phyloP scores from a whole-genome alignment of 2,329 filamentous ascomycete species.

The Cadophora sp. region DNA sequence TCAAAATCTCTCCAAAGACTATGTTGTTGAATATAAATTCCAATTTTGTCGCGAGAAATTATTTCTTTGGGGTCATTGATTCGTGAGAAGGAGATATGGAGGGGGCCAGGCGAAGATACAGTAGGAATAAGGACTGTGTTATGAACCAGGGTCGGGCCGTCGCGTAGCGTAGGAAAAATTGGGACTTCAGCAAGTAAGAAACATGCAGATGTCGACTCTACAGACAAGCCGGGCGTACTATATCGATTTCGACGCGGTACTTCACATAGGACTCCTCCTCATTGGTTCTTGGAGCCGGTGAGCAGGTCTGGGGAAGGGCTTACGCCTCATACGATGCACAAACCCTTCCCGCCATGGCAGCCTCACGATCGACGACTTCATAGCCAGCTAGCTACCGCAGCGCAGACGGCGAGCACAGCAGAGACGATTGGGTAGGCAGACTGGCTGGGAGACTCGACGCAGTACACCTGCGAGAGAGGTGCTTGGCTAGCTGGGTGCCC shows the following conservation, averaged over 20 bases:
- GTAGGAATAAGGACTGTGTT: neutral
- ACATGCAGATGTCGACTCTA: neutral
- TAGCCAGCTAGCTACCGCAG: neutral
- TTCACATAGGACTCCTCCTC: neutral
- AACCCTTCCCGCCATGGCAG: neutral
- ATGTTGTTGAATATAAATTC: too few relatives aligned
- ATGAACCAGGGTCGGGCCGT: conserved; percentile 2
- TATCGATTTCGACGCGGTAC: neutral
- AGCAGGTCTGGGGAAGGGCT: neutral
- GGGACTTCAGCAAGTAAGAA: conserved; percentile 1
- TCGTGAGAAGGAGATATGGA: neutral
- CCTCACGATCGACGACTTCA: conserved; percentile 3
- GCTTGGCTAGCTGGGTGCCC: neutral
- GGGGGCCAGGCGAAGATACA: neutral
- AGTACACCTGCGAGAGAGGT: neutral
- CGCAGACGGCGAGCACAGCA: neutral
- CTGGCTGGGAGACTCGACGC: neutral
- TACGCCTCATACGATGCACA: neutral
- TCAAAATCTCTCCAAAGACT: neutral
- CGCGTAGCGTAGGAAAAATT: neutral
- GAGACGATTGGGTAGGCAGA: neutral
- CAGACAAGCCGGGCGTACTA: neutral
- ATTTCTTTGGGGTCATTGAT: neutral
- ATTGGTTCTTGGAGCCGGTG: neutral
- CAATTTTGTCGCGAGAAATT: neutral